phyloP scores from a whole-genome alignment of 2,329 filamentous ascomycete species.

The Xylaria sp. region DNA sequence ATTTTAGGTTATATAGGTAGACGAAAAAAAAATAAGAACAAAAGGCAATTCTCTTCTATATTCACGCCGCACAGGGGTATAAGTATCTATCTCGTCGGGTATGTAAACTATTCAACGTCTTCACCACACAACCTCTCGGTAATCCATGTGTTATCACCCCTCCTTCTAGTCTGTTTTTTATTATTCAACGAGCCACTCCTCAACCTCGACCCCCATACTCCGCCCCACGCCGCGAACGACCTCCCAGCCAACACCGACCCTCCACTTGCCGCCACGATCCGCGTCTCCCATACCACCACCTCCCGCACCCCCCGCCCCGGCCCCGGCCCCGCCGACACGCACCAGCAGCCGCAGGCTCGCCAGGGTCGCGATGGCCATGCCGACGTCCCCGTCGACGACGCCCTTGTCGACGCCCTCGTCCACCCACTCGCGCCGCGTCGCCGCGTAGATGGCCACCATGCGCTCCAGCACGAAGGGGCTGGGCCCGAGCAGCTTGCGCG shows the following conservation, averaged over 20 bases:
- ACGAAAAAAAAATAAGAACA: conserved; percentile 2
- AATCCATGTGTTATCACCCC: background rate
- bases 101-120: too few species aligned
- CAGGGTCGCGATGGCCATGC: conserved; percentile 71
- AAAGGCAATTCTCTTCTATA: background rate
- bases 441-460: conserved; percentile 75
- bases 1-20: conserved; percentile 10
- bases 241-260: conserved; percentile 80
- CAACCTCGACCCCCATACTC: conserved; percentile 75
- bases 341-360: conserved; percentile 70
- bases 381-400: conserved; percentile 57
- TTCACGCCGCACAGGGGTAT: too few species aligned
- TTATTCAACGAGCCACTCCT: conserved; percentile 74
- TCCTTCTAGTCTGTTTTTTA: background rate
- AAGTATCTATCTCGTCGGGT: too few species aligned
- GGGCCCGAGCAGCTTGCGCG: conserved; percentile 75
- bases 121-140: background rate
- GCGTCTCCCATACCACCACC: conserved; percentile 70
- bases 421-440: conserved; percentile 62
- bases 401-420: conserved; percentile 39
- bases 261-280: conserved; percentile 73
- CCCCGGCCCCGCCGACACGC: conserved; percentile 66
- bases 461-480: conserved; percentile 78
- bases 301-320: conserved; percentile 72
- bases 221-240: conserved; percentile 70